Percentiles rank a stretch among this genome's conserved stretches.
phyloP scores from a whole-genome alignment of 805 yeast genomes.

The Sugiyamaella marilandica region DNA sequence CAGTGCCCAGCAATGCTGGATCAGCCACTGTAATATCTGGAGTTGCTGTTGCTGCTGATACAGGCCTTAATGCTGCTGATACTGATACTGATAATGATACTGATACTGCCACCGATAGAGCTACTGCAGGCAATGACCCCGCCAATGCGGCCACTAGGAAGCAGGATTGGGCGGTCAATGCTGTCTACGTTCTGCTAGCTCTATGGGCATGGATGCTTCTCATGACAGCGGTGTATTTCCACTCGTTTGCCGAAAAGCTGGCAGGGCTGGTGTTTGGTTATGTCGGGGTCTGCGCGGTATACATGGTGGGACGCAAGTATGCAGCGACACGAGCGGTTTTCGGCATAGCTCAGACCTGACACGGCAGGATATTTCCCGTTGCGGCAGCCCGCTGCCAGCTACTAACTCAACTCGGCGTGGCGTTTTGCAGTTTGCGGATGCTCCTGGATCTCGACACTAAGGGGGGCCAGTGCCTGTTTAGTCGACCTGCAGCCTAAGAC shows the following conservation, averaged over 20 bases:
- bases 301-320: slow-evolving; percentile 25
- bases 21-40: slow-evolving; percentile 24
- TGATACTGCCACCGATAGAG: slow-evolving; percentile 7
- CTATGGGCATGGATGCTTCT: slow-evolving; percentile 87
- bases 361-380: too few relatives aligned
- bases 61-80: slow-evolving; percentile 3
- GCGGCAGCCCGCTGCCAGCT: too few relatives aligned
- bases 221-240: slow-evolving; percentile 81
- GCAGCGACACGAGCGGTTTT: neutral
- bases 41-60: slow-evolving; percentile 28
- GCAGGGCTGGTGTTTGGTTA: slow-evolving; percentile 65
- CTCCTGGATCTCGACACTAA: too few relatives aligned
- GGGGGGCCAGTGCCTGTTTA: too few relatives aligned
- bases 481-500: too few relatives aligned
- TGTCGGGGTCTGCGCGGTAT: slow-evolving; percentile 45
- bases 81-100: slow-evolving; percentile 10
- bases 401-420: too few relatives aligned
- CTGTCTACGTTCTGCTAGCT: slow-evolving; percentile 31
- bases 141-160: slow-evolving; percentile 4
- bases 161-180: neutral
- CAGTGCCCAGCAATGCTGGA: too few relatives aligned
- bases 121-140: slow-evolving; percentile 6
- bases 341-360: too few relatives aligned
- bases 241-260: slow-evolving; percentile 68
- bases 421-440: too few relatives aligned